Evolutionary conservation across 257 asterid genomes (phyloP), one percentile per base, ranked within the genome.

Genomic region (Knoxia roxburghii): DNA sequence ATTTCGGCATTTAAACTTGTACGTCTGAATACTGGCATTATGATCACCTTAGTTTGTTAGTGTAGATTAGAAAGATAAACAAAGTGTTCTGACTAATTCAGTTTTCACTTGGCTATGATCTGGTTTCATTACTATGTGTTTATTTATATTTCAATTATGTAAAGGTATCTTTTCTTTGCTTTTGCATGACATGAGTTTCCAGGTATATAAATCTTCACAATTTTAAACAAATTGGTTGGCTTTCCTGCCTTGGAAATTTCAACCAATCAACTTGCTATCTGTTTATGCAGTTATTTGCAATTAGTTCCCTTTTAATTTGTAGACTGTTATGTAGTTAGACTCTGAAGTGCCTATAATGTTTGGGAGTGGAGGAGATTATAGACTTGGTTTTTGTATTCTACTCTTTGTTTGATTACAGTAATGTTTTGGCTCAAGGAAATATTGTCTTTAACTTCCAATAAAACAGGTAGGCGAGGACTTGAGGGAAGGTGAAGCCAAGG

Each of bases 401-500:
- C 64, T 32, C 64, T 33, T 58, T 32, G 18, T 32, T 59, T 59
- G 65, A 35, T 17, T 56, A 24, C 43, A 30, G 45, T 58, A 56
- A 27, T 59, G 29, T 1, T 33, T 64, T 27, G 58, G 24, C 17
- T 46, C 30, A 48, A 35, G 18, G 8, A 35, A 17, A 6, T 35
- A 37, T 60, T 14, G 4, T 60, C n/a, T n/a, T 10, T 18, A 55
- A 18, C 51, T 63, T 61, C 33, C 23, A 64, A 48, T 67, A 68
- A 48, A 72, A 35, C 86, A 90, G 97, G 86, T 88, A 0, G 99
- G 96, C 46, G 87, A 85, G 58, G 99, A 94, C 76, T 75, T 94
- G 66, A 85, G 77, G 7, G 93, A 90, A 79, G 97, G 92, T 30
- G 96, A 94, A 78, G 96, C 96, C 2, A 82, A 70, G 76, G 95